phyloP scores from a whole-genome alignment of 768 basidiomycete species.

The Paxillus involutus region DNA sequence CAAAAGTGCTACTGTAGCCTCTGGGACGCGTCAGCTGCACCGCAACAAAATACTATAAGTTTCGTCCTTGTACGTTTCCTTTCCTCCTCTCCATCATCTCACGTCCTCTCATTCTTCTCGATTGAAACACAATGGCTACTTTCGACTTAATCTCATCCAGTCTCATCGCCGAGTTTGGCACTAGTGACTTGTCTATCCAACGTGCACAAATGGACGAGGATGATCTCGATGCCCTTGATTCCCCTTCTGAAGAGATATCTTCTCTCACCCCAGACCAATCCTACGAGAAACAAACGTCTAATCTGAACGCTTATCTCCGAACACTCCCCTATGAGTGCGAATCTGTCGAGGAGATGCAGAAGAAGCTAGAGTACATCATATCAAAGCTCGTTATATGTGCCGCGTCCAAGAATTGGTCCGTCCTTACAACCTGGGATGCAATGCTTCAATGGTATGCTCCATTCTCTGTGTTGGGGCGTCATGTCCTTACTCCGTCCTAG shows the following conservation, averaged over 20 bases:
- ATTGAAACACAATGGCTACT: conserved; percentile 17
- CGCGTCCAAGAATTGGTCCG: conserved; percentile 73
- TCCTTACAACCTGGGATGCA: conserved; percentile 76
- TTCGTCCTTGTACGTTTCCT: conserved; percentile 25
- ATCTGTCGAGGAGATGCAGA: conserved; percentile 67
- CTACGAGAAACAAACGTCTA: conserved; percentile 56
- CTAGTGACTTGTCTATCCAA: conserved; percentile 21
- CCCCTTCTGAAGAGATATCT: conserved; percentile 35
- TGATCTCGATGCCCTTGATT: conserved; percentile 45
- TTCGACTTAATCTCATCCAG: conserved; percentile 20
- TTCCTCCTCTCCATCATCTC: conserved; percentile 11
- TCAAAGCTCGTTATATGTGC: conserved; percentile 68
- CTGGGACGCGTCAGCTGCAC: conserved; percentile 29
- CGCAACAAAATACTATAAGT: conserved; percentile 10
- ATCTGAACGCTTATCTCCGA: conserved; percentile 65
- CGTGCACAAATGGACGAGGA: conserved; percentile 57
- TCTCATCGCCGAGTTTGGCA: conserved; percentile 24
- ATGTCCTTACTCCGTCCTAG: conserved; percentile 36
- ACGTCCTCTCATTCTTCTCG: not conserved
- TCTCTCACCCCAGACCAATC: conserved; percentile 28
- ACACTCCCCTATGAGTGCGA: conserved; percentile 76
- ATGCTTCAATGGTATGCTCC: conserved; percentile 68
- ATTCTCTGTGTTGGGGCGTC: not conserved
- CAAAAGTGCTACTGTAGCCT: not conserved
- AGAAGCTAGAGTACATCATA: conserved; percentile 66